Base-by-base conservation (phyloP, 345 rosid species). In the Euphorbia lathyris region DNA sequence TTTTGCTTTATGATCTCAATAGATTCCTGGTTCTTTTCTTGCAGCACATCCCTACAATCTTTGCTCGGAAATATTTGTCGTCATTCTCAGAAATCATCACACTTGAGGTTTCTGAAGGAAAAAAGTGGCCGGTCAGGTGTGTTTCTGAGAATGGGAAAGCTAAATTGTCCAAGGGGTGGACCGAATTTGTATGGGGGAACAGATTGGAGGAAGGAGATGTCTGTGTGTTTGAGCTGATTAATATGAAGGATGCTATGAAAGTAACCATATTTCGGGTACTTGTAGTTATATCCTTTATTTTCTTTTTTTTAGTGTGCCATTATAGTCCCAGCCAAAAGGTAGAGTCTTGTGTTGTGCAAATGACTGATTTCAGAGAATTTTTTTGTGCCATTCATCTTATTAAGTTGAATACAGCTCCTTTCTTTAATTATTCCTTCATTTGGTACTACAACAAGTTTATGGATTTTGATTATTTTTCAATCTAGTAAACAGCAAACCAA, bases 121-220 rank as follows among this genome's bases (percentile, higher is more conserved):
- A 76, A 51, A 79, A 73, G 64, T 84, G 88, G 93, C 76, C 61
- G 9, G 93, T 86, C 22, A 75, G 83, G 32, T 86, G 86, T 72
- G 61, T 77, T 22, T 73, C 65, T 25, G 69, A 48, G 40, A 47
- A 67, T 8, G 73, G 86, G 7, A 51, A 64, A 36, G 78, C 81
- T 70, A 81, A 80, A 47, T 70, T 85, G 16, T 69, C 81, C 77
- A 80, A 84, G 71, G 92, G 92, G 63, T 85, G 92, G 89, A 72
- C 78, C 9, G 88, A 75, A 66, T 87, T 84, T 70, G 80, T 73
- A 3, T 65, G 74, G 85, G 88, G 77, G 29, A 84, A 87, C 69
- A 82, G 81, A 53, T 73, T 87, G 76, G 81, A 78, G 1, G 84
- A 83, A 79, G 87, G 89, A 7, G 89, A 87, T 63, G 87, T 82